phyloP scores from a whole-genome alignment of 768 basidiomycete genomes.

The Mycena capillaripes region DNA sequence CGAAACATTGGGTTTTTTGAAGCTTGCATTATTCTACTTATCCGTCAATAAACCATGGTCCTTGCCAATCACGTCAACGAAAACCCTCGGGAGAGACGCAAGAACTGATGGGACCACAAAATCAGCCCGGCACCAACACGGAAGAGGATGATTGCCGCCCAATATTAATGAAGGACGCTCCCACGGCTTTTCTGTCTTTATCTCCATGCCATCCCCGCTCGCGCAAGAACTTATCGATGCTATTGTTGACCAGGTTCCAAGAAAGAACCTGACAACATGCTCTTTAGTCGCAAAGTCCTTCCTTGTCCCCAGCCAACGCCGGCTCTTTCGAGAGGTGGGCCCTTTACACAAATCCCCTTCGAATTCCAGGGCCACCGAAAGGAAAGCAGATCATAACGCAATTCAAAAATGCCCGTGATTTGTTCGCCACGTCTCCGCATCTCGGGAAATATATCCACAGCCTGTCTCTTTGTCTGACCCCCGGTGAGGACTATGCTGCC shows the following conservation, averaged over 20 bases:
- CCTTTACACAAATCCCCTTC: background rate
- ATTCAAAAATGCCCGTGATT: background rate
- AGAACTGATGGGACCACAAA: too few species aligned
- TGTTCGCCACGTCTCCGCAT: conserved; percentile 5
- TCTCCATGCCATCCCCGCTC: background rate
- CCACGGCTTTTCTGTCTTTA: too few species aligned
- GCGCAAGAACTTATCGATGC: conserved; percentile 5
- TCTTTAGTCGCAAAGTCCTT: background rate
- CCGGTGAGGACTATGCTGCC: background rate
- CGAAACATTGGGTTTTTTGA: too few species aligned
- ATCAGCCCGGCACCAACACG: too few species aligned
- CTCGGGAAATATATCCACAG: background rate
- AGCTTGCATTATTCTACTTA: too few species aligned
- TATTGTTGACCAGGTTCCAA: background rate
- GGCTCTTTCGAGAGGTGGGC: background rate
- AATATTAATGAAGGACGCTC: too few species aligned
- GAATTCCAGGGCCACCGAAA: background rate
- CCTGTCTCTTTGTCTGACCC: background rate
- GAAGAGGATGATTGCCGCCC: too few species aligned
- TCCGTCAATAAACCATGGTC: too few species aligned
- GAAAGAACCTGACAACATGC: background rate
- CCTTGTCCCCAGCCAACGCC: conserved; percentile 7
- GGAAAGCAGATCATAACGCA: background rate
- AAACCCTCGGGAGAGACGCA: too few species aligned
- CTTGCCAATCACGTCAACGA: too few species aligned